These are phyloP conservation scores for Zygoascus hellenicus DNA, from an alignment of 1,139 yeast species.

Conservation along the genomic window DNA sequence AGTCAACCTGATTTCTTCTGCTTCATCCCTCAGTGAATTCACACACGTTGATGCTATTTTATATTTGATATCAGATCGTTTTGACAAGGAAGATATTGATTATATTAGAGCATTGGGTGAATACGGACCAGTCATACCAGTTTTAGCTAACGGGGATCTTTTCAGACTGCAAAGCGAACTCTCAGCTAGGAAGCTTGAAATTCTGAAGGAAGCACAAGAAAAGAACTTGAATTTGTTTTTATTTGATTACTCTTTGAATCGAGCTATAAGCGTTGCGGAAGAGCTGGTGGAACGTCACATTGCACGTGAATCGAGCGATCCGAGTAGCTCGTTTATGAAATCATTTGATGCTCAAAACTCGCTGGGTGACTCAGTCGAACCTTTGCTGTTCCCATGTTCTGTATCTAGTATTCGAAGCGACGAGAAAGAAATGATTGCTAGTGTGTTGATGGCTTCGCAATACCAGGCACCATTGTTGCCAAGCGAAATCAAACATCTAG, in stretches of 20 bases:
- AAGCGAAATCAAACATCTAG: conserved; percentile 22
- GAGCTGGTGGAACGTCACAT: conserved; percentile 1
- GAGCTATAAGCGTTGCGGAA: conserved; percentile 22
- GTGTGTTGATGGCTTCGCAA: conserved; percentile 27
- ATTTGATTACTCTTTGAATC: conserved; percentile 23
- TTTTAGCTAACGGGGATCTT: conserved; percentile 26
- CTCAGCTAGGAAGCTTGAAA: conserved; percentile 20
- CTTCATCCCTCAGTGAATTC: conserved; percentile 26
- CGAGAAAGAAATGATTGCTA: conserved; percentile 26
- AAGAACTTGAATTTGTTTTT: conserved; percentile 25
- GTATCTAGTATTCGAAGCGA: conserved; percentile 21
- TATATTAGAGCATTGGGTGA: conserved; percentile 22
- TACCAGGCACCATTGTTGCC: conserved; percentile 21
- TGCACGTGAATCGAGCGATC: not conserved
- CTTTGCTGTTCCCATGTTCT: conserved; percentile 22
- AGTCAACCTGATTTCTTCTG: conserved; percentile 23
- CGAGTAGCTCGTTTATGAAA: not conserved
- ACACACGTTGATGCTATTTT: conserved; percentile 32
- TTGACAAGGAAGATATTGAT: conserved; percentile 25
- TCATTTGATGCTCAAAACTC: conserved; percentile 3
- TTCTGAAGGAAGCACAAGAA: conserved; percentile 20
- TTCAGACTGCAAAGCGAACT: conserved; percentile 14
- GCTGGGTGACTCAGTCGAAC: conserved; percentile 11
- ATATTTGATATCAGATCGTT: conserved; percentile 22
- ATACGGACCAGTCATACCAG: conserved; percentile 29